phyloP scores from a whole-genome alignment of 192 early-diverging fungal genomes.

The Spizellomyces punctatus region DNA sequence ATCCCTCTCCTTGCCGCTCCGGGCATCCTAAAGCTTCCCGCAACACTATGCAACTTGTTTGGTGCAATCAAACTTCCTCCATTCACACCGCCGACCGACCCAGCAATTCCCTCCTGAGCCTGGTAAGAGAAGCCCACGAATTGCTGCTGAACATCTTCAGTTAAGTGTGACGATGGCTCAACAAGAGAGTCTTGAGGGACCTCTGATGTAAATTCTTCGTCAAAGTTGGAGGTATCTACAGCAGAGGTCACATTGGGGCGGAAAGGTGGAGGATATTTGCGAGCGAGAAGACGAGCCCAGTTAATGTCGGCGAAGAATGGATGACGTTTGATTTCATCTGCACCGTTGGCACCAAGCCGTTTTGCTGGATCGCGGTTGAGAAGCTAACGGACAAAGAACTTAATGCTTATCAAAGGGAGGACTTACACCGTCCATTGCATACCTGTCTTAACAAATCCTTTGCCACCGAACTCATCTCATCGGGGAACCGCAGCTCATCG shows the following conservation, averaged over 20 bases:
- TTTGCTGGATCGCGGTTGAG: conserved; percentile 79
- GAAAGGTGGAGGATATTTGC: conserved; percentile 79
- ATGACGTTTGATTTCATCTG: conserved; percentile 93
- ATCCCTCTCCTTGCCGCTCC: conserved; percentile 16
- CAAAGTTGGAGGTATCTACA: conserved; percentile 96
- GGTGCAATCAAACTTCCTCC: conserved; percentile 28
- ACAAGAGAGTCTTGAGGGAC: conserved; percentile 86
- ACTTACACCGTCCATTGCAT: not conserved
- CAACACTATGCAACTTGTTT: conserved; percentile 20
- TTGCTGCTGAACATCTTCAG: conserved; percentile 90
- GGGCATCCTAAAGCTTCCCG: conserved; percentile 21
- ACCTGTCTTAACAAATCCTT: conserved; percentile 51
- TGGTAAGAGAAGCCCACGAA: conserved; percentile 92
- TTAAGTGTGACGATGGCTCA: conserved; percentile 73
- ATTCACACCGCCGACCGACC: conserved; percentile 21
- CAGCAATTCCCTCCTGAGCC: conserved; percentile 32
- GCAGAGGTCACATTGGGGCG: conserved; percentile 55
- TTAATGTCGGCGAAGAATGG: conserved; percentile 84
- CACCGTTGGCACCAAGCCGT: conserved; percentile 77
- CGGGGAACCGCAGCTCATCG: conserved; percentile 73
- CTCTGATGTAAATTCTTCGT: conserved; percentile 97
- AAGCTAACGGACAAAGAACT: conserved; percentile 41
- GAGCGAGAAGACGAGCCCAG: conserved; percentile 85
- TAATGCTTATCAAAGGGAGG: not conserved
- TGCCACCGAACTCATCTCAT: conserved; percentile 37